Evolutionary conservation across 805 yeast species (phyloP), one percentile per base, ranked within the genome.

Genomic region (Saturnispora galanensis): DNA sequence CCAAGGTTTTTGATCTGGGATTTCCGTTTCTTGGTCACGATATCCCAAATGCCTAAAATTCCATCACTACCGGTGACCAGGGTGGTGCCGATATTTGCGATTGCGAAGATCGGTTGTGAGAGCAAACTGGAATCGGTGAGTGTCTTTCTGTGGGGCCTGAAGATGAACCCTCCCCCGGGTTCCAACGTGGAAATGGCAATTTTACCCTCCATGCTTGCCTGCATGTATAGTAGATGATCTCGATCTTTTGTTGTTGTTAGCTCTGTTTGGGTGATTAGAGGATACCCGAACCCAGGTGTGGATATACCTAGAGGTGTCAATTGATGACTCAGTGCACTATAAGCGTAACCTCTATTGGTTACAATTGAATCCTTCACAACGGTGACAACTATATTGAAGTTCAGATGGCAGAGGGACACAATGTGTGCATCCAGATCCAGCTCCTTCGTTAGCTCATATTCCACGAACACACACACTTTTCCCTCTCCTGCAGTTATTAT

Each of bases 151-250:
- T 87, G 96, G 49, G 95, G 81, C 55, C 86, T 78, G 68, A 87
- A 87, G 0, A 95, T 90, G 59, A 80, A 88, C 45, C 77, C 73
- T 16, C 41, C 37, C 17, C 41, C 35, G 10, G 39, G 41, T 17
- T 37, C 31, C 10, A 39, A 74, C 53, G 70, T 79, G 49, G 85
- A 90, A 26, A 86, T 74, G 0, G 88, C 79, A 1, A 83, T 87
- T 28, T 94, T 66, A 0, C 95, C 95, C 54, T 85, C 95, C n/a
- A 86, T 69, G 1, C 90, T 79, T 26, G 86, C 68, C 30, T 79
- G 70, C 0, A 81, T 86, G 15, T 42, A 42, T 12, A 26, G 26
- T 9, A 37, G 10, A 29, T 15, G 12, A 2, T 31, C 26, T 11
- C 16, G n/a, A 8, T 15, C 18, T 9, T 10, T 11, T 11, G 34